Evolutionary conservation across 2,329 filamentous ascomycete species (phyloP), one percentile per base, ranked within the genome.

Genomic region (Hypoxylon sp.): DNA sequence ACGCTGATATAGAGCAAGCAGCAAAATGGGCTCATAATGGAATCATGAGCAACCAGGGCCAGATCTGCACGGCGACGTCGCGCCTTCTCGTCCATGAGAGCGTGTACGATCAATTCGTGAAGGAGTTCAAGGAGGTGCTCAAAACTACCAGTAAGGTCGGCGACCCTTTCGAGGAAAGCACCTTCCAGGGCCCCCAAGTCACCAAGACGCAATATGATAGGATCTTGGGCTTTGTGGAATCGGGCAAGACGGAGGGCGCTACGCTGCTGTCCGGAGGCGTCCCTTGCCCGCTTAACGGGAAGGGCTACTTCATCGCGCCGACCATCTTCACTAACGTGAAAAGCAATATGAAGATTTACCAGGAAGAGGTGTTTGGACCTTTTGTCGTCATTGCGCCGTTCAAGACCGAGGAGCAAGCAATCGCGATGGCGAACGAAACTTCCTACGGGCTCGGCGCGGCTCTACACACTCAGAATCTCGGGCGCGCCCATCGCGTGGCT

Each of bases 151-250:
- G 86, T 72, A 87, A 89, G 56, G 85, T 93, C 11, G 92, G 92
- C 60, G 88, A 93, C 74, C 91, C 91, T 0, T 93, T 93, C 77
- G 84, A 85, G 4, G 87, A 91, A 71, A 83, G 82, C 39, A 93
- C 91, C 0, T 92, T 90, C 81, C 91, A 93, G 75, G 92, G 92
- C 0, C 92, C 92, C 0, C 91, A 93, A 75, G 87, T 93, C 50
- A 91, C 90, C 4, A 90, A 90, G 76, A 79, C 83, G 6, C 92
- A 94, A 76, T 92, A 91, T 73, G 90, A 93, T 55, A 84, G 88
- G 42, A 86, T 95, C 2, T 82, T 94, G 29, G 84, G 84, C 0
- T 95, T 91, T 77, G 88, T 94, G 48, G 87, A 93, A 61, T 76
- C 84, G 5, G 92, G 91, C 17, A 92, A 92, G 75, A 84, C 84